Evolutionary conservation across 164 flowering plant genomes (phyloP).

Genomic region (Vitis rupestris): DNA sequence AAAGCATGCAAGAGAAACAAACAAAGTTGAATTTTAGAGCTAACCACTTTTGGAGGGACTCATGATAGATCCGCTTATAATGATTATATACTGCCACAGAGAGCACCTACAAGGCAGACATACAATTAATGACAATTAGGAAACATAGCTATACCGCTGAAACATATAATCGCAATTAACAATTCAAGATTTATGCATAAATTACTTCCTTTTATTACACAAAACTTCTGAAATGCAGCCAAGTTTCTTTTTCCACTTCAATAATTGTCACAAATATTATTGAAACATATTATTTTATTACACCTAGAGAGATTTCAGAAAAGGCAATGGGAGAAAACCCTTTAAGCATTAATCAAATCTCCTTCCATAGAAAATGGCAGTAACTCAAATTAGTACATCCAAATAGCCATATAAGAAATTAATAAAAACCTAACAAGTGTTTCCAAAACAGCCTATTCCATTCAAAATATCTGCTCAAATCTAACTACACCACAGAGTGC

Average conservation of each 20-base stretch:
- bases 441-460: no score
- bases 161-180: not conserved
- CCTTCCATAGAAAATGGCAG: no score
- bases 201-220: not conserved
- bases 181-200: not conserved
- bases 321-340: no score
- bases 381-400: no score
- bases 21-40: constrained; percentile 10
- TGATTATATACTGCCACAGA: constrained; percentile 98
- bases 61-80: constrained; percentile 78
- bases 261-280: not conserved
- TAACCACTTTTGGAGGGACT: constrained; percentile 49
- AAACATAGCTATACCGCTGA: not conserved
- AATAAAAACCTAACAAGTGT: no score
- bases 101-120: constrained; percentile 62
- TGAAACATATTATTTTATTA: not conserved
- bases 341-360: no score
- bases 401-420: no score
- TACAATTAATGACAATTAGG: not conserved
- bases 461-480: no score
- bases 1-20: not conserved
- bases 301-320: no score
- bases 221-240: not conserved
- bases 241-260: not conserved
- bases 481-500: no score